Base-by-base conservation (phyloP, 2,329 filamentous ascomycete species). In the Xylariaceae sp. region DNA sequence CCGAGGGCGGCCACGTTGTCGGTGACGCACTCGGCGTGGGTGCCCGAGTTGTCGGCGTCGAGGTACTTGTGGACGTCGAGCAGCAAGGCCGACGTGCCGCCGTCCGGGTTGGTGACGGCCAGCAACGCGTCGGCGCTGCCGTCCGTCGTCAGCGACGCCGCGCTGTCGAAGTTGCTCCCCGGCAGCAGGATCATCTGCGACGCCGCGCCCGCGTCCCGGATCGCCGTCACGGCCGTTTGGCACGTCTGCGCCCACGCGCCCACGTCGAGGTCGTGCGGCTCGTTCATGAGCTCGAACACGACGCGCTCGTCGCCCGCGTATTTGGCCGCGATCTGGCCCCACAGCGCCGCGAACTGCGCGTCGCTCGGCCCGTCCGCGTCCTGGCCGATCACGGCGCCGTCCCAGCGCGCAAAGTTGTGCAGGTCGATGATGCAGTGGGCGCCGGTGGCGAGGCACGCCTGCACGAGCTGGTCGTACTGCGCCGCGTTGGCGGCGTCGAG, bases 251-350 rank as follows among this genome's bases (percentile, higher is more conserved):
- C 75, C 79, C 79, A 83, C 1, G 58, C 53, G 17, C 49, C 53
- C 43, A 80, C 63, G 46, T 77, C 67, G 35, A 73, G 55, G 33
- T 76, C 70, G 52, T 81, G 75, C 5, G 79, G 78, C 57, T 79
- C 80, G 57, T 83, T 84, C 77, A 83, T 83, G 28, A 83, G 51
- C 11, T 76, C 77, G 43, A 83, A 80, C 3, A 72, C 63, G 17
- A 83, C 57, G 39, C 70, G 74, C 23, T 63, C 51, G 31, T 75
- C 57, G 5, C 49, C 47, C 15, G 63, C 66, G 54, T 83, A 83
- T 49, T 75, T 37, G 8, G 21, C n/a, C 8, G 21, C 21, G 21
- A 23, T 23, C 25, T 71, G 61, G 2, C 50, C 54, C 79, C 79
- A 83, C 5, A 83, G 55, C 26, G 58, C 59, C 3, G 65, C 70